A percentile compares a stretch with the other conserved stretches of the same genome.
Conservation (phyloP, 305 asterid genomes). For the Plantago coronopus region DNA sequence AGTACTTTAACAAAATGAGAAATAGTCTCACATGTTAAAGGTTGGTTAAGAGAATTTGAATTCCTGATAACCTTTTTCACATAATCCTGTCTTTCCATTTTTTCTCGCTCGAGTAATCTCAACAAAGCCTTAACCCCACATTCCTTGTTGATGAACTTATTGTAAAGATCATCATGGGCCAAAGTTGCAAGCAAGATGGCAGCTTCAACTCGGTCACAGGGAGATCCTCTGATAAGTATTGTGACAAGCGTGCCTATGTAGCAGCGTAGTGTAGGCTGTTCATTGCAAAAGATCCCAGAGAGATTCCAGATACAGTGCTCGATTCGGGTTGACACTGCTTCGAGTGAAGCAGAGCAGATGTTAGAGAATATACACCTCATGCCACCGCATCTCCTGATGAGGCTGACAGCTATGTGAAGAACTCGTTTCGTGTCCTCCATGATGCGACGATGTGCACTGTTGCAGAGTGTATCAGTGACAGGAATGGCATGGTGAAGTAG, state of each 20-base stretch:
- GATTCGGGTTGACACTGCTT: slow-evolving; percentile 20
- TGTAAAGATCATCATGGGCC: slow-evolving; percentile 31
- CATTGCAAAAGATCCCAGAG: slow-evolving; percentile 29
- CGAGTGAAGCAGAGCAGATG: slow-evolving; percentile 17
- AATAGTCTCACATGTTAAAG: slow-evolving; percentile 31
- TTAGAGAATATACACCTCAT: slow-evolving; percentile 1
- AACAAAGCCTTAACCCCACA: slow-evolving; percentile 40
- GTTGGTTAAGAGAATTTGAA: slow-evolving; percentile 31
- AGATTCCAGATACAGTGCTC: slow-evolving; percentile 31
- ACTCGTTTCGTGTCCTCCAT: slow-evolving; percentile 27
- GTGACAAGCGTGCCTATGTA: slow-evolving; percentile 35
- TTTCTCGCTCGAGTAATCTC: slow-evolving; percentile 38
- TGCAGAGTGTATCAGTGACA: slow-evolving; percentile 19
- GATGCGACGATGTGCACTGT: slow-evolving; percentile 30
- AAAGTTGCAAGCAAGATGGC: slow-evolving; percentile 33
- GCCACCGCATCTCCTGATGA: slow-evolving; percentile 23
- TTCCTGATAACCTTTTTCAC: slow-evolving; percentile 38
- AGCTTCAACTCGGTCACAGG: slow-evolving; percentile 30
- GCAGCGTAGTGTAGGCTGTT: slow-evolving; percentile 31
- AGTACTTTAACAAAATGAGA: slow-evolving; percentile 32
- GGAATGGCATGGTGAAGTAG: slow-evolving; percentile 28
- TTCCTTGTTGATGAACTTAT: slow-evolving; percentile 43
- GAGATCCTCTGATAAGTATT: slow-evolving; percentile 25
- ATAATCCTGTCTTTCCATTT: slow-evolving; percentile 38
- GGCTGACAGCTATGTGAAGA: slow-evolving; percentile 22